Conservation (phyloP, 768 basidiomycete genomes). For the Boletus speciosus region DNA sequence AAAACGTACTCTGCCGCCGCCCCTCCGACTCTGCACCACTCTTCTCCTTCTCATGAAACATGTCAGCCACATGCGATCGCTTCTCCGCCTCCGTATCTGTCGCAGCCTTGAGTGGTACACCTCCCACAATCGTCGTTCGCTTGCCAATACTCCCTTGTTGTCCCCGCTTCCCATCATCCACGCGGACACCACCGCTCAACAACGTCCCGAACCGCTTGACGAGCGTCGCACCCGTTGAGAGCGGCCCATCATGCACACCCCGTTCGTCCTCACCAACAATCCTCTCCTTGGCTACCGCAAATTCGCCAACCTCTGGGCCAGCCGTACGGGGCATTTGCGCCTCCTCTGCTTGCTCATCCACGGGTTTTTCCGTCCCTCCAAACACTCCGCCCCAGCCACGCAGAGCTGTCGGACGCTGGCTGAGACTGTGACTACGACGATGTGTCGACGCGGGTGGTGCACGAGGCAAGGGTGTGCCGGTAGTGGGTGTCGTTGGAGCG, state of each 20-base stretch:
- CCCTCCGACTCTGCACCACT: constrained; percentile 20
- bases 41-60: constrained; percentile 26
- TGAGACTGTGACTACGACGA: constrained; percentile 78
- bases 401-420: constrained; percentile 58
- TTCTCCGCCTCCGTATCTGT: constrained; percentile 36
- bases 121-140: constrained; percentile 51
- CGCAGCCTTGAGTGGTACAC: constrained; percentile 37
- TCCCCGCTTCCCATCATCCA: constrained; percentile 41
- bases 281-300: constrained; percentile 40
- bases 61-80: constrained; percentile 15
- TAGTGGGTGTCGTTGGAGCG: constrained; percentile 26
- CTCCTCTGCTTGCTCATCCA: constrained; percentile 43
- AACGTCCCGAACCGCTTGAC: constrained; percentile 75
- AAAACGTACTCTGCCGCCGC: constrained; percentile 20
- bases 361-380: constrained; percentile 37
- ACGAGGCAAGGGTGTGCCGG: constrained; percentile 44
- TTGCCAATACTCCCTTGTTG: constrained; percentile 35
- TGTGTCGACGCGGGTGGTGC: constrained; percentile 79
- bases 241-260: constrained; percentile 26
- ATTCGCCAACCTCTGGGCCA: constrained; percentile 59
- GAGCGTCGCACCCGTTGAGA: constrained; percentile 66
- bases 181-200: constrained; percentile 43
- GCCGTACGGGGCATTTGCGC: constrained; percentile 54
- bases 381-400: constrained; percentile 59
- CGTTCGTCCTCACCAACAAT: constrained; percentile 26